Evolutionary conservation across 169 alveolate genomes (phyloP), one percentile per base, ranked within the genome.

Genomic region (Plasmodium malariae): DNA sequence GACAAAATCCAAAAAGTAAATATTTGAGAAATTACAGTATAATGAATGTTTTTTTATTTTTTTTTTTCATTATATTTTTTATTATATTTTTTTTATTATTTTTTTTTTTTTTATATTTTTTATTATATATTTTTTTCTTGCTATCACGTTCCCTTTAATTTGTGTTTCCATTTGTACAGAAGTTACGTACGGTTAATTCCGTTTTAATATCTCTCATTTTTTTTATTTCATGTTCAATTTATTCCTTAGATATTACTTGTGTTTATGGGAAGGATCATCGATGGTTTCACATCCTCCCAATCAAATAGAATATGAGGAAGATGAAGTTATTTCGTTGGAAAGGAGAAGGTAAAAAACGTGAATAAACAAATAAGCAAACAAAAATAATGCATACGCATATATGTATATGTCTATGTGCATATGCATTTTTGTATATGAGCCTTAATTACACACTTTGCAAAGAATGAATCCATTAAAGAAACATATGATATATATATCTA

Each of bases 1-100:
- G 48, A 92, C 99, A 17, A 98, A 97, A 95, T 99, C 99, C 4
- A 98, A 98, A 93, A 98, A 98, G 96, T 96, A 21, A 76, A n/a
- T 12, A 62, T 40, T 28, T 32, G 80, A 68, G 19, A 12, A 34
- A 17, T n/a, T n/a, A n/a, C n/a, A n/a, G n/a, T n/a, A n/a, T n/a
- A n/a, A n/a, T n/a, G n/a, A n/a, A n/a, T n/a, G n/a, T n/a, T n/a
- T n/a, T n/a, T n/a, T n/a, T n/a, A n/a, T n/a, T n/a, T n/a, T n/a
- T n/a, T n/a, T n/a, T n/a, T n/a, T n/a, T n/a, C n/a, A n/a, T n/a
- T n/a, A n/a, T n/a, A n/a, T n/a, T n/a, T n/a, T n/a, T n/a, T n/a
- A n/a, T n/a, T n/a, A n/a, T n/a, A n/a, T n/a, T n/a, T n/a, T n/a
- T n/a, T n/a, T n/a, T n/a, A n/a, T n/a, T n/a, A n/a, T n/a, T n/a